Evolutionary conservation across 108 stramenopile species (phyloP).

Genomic region (Nitzschia putrida): DNA sequence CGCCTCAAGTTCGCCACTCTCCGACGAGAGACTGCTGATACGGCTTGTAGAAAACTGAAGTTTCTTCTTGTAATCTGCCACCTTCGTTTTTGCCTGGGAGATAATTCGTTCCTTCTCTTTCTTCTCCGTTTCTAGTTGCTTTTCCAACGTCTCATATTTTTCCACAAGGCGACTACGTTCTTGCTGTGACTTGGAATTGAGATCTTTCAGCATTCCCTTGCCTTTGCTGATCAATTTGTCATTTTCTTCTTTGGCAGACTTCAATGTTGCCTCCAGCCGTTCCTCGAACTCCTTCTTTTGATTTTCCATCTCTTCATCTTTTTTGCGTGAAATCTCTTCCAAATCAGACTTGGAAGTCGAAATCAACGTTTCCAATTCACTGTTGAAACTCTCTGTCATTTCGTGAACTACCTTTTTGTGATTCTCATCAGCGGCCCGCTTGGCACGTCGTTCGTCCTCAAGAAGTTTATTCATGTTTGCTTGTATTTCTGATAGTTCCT

Average conservation of each 20-base stretch:
- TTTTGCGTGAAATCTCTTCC: slow-evolving; percentile 27
- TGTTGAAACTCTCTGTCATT: slow-evolving; percentile 22
- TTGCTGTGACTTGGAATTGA: slow-evolving; percentile 47
- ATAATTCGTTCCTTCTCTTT: slow-evolving; percentile 54
- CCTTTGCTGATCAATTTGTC: slow-evolving; percentile 50
- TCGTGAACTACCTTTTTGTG: slow-evolving; percentile 27
- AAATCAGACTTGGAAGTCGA: slow-evolving; percentile 21
- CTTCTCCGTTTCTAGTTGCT: slow-evolving; percentile 36
- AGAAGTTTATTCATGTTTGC: slow-evolving; percentile 50
- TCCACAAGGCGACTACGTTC: slow-evolving; percentile 48
- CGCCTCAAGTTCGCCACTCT: slow-evolving; percentile 60
- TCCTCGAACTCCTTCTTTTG: slow-evolving; percentile 42
- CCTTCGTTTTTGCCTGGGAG: slow-evolving; percentile 49
- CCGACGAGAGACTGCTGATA: slow-evolving; percentile 47
- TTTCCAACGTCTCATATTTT: slow-evolving; percentile 42
- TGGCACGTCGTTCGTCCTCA: slow-evolving; percentile 53
- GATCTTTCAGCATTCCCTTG: slow-evolving; percentile 62
- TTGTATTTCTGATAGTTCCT: slow-evolving; percentile 46
- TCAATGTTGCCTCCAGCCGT: slow-evolving; percentile 39
- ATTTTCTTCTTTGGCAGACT: slow-evolving; percentile 40
- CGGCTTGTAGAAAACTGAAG: slow-evolving; percentile 51
- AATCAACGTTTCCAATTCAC: slow-evolving; percentile 23
- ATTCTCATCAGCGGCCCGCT: slow-evolving; percentile 25
- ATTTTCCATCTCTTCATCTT: slow-evolving; percentile 47
- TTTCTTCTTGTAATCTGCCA: slow-evolving; percentile 61